These are phyloP conservation scores for Geotrichum aggregatum DNA, from an alignment of 1,139 yeast species.

Conservation along the genomic window DNA sequence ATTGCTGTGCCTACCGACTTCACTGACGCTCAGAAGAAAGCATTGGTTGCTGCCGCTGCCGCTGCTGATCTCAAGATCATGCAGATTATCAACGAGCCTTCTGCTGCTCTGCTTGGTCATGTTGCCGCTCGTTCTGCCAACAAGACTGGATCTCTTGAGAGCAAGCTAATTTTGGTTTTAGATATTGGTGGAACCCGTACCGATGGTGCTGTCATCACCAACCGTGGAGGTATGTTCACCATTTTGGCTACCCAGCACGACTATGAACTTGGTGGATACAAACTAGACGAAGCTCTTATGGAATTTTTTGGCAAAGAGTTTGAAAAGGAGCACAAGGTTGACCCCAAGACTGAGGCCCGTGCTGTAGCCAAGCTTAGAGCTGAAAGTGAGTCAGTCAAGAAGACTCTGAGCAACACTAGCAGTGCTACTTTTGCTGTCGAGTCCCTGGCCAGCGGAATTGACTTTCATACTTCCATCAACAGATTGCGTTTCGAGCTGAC, in stretches of 20 bases:
- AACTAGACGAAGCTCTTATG: slow-evolving; percentile 72
- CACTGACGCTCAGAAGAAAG: slow-evolving; percentile 64
- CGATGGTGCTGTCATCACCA: slow-evolving; percentile 90
- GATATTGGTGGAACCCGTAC: slow-evolving; percentile 97
- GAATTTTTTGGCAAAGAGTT: slow-evolving; percentile 91
- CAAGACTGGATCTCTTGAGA: slow-evolving; percentile 56
- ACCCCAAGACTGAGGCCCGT: slow-evolving; percentile 78
- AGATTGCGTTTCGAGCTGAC: slow-evolving; percentile 90
- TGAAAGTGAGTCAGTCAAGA: slow-evolving; percentile 81
- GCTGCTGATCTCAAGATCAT: slow-evolving; percentile 74
- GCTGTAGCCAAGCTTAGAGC: slow-evolving; percentile 84
- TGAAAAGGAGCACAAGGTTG: slow-evolving; percentile 76
- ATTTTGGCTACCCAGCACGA: slow-evolving; percentile 83
- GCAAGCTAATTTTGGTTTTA: slow-evolving; percentile 84
- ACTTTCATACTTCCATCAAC: slow-evolving; percentile 88
- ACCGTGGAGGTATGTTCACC: slow-evolving; percentile 91
- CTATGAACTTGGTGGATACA: slow-evolving; percentile 79
- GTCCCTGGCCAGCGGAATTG: slow-evolving; percentile 89
- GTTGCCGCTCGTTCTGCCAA: slow-evolving; percentile 40
- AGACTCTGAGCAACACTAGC: slow-evolving; percentile 86
- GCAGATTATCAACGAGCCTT: slow-evolving; percentile 89
- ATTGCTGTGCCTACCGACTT: slow-evolving; percentile 90
- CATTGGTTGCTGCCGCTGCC: slow-evolving; percentile 57
- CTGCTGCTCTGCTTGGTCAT: slow-evolving; percentile 85
- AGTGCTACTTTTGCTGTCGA: slow-evolving; percentile 91